Percentiles rank a stretch among this genome's conserved stretches.
Conservation (phyloP, 2,329 filamentous ascomycete species). For the Fusarium nisikadoi region DNA sequence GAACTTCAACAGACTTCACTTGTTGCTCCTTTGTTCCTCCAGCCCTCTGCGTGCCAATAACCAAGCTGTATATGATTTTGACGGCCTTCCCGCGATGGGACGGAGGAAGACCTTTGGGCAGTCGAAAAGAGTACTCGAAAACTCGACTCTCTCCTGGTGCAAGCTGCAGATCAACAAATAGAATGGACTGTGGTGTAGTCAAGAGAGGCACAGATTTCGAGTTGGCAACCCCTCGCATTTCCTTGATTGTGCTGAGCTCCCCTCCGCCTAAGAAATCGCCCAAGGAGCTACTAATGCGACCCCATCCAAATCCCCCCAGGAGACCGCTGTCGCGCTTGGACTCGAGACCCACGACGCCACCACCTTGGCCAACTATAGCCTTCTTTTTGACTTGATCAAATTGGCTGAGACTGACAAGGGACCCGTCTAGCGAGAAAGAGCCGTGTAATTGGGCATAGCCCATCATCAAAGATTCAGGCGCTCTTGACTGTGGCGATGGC, state of each 20-base stretch:
- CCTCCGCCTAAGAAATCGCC: slow-evolving; percentile 86
- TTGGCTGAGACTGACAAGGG: slow-evolving; percentile 85
- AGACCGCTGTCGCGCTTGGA: slow-evolving; percentile 81
- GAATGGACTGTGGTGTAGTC: slow-evolving; percentile 93
- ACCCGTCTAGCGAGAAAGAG: slow-evolving; percentile 90
- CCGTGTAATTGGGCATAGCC: slow-evolving; percentile 95
- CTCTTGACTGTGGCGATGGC: slow-evolving; percentile 55
- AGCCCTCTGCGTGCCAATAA: slow-evolving; percentile 90
- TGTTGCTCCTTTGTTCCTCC: slow-evolving; percentile 82
- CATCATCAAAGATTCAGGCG: slow-evolving; percentile 92
- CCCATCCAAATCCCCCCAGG: slow-evolving; percentile 87
- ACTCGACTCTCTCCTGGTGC: slow-evolving; percentile 88
- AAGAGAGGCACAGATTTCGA: slow-evolving; percentile 89
- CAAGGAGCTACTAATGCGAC: slow-evolving; percentile 85
- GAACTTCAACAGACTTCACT: slow-evolving; percentile 89
- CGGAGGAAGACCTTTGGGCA: slow-evolving; percentile 91
- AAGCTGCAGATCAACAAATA: slow-evolving; percentile 93
- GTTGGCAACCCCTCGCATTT: slow-evolving; percentile 90
- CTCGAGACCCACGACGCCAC: slow-evolving; percentile 86
- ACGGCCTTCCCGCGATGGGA: slow-evolving; percentile 91
- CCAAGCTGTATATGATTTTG: slow-evolving; percentile 90
- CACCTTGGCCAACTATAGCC: slow-evolving; percentile 87
- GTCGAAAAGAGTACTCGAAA: slow-evolving; percentile 85
- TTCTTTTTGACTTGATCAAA: slow-evolving; percentile 98
- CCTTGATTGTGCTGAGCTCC: slow-evolving; percentile 92